Percentiles rank a stretch among this genome's conserved stretches.
These are phyloP conservation scores for Mycogone perniciosa DNA, from an alignment of 2,329 filamentous ascomycete species.

Conservation along the genomic window DNA sequence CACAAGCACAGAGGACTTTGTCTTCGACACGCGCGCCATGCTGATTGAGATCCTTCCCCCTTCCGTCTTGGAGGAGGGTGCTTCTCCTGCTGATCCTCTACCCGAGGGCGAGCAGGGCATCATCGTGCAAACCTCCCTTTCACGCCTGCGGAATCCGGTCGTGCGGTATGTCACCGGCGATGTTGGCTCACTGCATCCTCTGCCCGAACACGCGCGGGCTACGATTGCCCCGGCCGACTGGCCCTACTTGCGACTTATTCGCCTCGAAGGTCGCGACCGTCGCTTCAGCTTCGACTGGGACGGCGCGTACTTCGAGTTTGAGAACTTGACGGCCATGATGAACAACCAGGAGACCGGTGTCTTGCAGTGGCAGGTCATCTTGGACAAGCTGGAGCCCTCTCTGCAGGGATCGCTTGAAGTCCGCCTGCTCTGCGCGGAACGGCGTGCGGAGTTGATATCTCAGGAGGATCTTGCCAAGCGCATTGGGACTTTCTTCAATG, in stretches of 20 bases:
- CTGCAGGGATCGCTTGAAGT: constrained; percentile 21
- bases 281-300: constrained; percentile 39
- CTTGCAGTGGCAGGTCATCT: constrained; percentile 38
- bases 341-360: constrained; percentile 22
- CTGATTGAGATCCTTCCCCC: constrained; percentile 32
- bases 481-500: constrained; percentile 18
- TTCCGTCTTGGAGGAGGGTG: constrained; percentile 9
- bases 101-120: constrained; percentile 30
- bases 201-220: constrained; percentile 19
- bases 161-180: constrained; percentile 40
- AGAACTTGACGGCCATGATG: constrained; percentile 21
- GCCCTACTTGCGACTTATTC: constrained; percentile 28
- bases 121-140: constrained; percentile 36
- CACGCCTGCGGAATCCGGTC: constrained; percentile 36
- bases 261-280: constrained; percentile 34
- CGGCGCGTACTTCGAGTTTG: constrained; percentile 33
- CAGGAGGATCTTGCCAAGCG: constrained; percentile 17
- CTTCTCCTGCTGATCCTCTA: constrained; percentile 10
- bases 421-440: constrained; percentile 20
- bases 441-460: neutral
- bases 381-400: constrained; percentile 23
- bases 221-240: constrained; percentile 18
- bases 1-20: constrained; percentile 25
- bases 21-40: constrained; percentile 32
- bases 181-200: constrained; percentile 32